Evolutionary conservation across 2,329 filamentous ascomycete species (phyloP).

Genomic region (Beauveria caledonica): DNA sequence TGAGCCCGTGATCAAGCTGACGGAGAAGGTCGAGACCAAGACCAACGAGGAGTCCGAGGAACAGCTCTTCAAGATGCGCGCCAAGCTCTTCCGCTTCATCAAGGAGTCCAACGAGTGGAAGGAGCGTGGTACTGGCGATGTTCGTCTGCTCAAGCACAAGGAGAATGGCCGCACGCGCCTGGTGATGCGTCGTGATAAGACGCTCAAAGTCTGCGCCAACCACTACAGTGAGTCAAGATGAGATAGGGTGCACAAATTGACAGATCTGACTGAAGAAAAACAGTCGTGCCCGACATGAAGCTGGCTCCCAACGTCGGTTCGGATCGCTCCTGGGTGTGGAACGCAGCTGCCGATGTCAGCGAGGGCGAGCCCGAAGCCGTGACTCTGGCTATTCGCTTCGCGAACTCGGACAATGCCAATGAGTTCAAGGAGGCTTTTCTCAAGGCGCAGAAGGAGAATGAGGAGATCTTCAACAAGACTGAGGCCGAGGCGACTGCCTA

Average conservation of each 20-base stretch:
- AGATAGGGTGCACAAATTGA: not conserved
- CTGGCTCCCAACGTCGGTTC: constrained; percentile 95
- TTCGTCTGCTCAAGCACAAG: constrained; percentile 95
- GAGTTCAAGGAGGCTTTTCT: constrained; percentile 96
- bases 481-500: constrained; percentile 21
- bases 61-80: constrained; percentile 98
- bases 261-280: constrained; percentile 26
- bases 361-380: constrained; percentile 96
- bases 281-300: constrained; percentile 92
- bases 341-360: constrained; percentile 92
- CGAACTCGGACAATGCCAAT: constrained; percentile 96
- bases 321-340: constrained; percentile 99
- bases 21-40: constrained; percentile 93
- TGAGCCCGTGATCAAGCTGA: constrained; percentile 91
- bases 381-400: constrained; percentile 94
- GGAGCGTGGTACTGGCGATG: constrained; percentile 95
- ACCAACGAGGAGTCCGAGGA: constrained; percentile 98
- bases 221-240: constrained; percentile 76
- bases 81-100: constrained; percentile 98
- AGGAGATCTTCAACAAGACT: constrained; percentile 63
- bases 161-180: constrained; percentile 96
- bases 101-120: constrained; percentile 93
- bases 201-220: constrained; percentile 99
- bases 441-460: constrained; percentile 94
- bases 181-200: constrained; percentile 99